Evolutionary conservation across 306 rosid genomes (phyloP).

Genomic region (Begonia loranthoides): DNA sequence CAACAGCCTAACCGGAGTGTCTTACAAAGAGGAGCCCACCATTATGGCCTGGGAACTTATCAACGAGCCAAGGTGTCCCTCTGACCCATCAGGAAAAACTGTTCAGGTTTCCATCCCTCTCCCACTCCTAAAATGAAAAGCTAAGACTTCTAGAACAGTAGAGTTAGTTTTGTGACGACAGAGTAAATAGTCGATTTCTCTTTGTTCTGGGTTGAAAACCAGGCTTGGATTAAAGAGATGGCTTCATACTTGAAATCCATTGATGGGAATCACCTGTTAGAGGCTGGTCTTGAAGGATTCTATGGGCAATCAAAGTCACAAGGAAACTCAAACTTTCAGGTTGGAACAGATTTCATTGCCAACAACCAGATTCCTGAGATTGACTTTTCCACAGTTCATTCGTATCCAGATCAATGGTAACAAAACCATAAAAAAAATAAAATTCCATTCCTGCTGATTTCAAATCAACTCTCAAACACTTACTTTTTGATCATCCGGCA

Average conservation of each 20-base stretch:
- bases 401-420: constrained; percentile 89
- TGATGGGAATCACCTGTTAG: constrained; percentile 78
- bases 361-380: constrained; percentile 74
- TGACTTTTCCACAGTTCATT: constrained; percentile 80
- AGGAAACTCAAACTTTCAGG: constrained; percentile 43
- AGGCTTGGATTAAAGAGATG: constrained; percentile 93
- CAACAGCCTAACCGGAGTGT: constrained; percentile 57
- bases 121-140: neutral
- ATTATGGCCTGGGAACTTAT: constrained; percentile 99
- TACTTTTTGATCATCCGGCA: too few species aligned
- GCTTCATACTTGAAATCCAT: constrained; percentile 76
- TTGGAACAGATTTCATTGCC: constrained; percentile 81
- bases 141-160: too few species aligned
- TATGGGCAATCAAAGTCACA: constrained; percentile 47
- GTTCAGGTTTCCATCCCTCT: constrained; percentile 44
- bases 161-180: too few species aligned
- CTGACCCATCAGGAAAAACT: constrained; percentile 64
- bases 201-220: constrained; percentile 1
- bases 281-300: constrained; percentile 85
- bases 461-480: too few species aligned
- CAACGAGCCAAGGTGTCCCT: constrained; percentile 68
- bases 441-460: too few species aligned
- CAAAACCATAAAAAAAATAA: neutral
- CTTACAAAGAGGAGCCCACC: constrained; percentile 77
- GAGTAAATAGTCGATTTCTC: too few species aligned